phyloP scores from a whole-genome alignment of 2,329 filamentous ascomycete genomes.

The Alternaria viburni region DNA sequence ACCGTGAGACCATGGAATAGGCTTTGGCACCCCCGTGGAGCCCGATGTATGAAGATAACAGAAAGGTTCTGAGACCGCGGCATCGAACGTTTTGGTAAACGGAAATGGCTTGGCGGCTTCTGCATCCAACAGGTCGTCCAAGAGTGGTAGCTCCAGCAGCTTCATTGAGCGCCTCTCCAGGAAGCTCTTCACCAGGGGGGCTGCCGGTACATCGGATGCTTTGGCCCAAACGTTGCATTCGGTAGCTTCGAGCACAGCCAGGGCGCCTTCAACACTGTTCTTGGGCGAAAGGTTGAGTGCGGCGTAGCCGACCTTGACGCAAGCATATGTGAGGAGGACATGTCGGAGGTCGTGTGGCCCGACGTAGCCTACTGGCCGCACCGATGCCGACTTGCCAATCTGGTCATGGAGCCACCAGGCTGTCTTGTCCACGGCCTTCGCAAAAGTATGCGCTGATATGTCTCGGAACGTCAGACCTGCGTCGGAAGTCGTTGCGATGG shows the following conservation, averaged over 20 bases:
- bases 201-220: constrained; percentile 1
- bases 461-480: constrained; percentile 20
- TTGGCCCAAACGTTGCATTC: constrained; percentile 26
- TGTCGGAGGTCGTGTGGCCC: constrained; percentile 48
- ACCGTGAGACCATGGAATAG: constrained; percentile 43
- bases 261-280: constrained; percentile 26
- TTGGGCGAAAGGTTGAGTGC: constrained; percentile 29
- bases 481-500: constrained; percentile 7
- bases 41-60: constrained; percentile 46
- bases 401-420: constrained; percentile 35
- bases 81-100: constrained; percentile 26
- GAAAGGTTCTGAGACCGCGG: constrained; percentile 30
- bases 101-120: constrained; percentile 14
- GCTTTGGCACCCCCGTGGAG: constrained; percentile 46
- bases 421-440: constrained; percentile 44
- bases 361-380: constrained; percentile 34
- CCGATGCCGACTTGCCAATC: constrained; percentile 26
- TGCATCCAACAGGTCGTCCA: constrained; percentile 21
- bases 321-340: constrained; percentile 46
- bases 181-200: constrained; percentile 17
- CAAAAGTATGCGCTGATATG: constrained; percentile 35
- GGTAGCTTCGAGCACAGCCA: constrained; percentile 26
- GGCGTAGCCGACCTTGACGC: constrained; percentile 49
- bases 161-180: constrained; percentile 16
- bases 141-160: constrained; percentile 18